A percentile compares a stretch with the other conserved stretches of the same genome.
Conservation (phyloP, 805 yeast species). For the Yarrowia sp. region DNA sequence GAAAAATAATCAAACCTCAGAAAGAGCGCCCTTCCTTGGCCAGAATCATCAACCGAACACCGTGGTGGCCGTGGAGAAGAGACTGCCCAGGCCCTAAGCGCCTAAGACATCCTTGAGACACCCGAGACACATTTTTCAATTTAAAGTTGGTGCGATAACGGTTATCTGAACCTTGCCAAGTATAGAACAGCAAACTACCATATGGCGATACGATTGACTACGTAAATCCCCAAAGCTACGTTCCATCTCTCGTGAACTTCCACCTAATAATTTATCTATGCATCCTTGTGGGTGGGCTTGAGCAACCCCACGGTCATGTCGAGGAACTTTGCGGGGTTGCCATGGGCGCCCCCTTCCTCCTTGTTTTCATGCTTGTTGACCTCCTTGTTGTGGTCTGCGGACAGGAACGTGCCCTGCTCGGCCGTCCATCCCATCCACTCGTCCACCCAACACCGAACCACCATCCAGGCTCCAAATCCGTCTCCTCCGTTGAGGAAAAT, state of each 20-base stretch:
- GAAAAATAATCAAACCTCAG: background rate
- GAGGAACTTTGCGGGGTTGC: constrained; percentile 34
- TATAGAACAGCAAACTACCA: constrained; percentile 31
- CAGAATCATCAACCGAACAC: background rate
- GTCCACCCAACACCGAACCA: constrained; percentile 74
- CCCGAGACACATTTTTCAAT: constrained; percentile 16
- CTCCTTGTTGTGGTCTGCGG: constrained; percentile 35
- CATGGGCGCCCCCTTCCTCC: constrained; percentile 4
- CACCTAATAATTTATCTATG: constrained; percentile 37
- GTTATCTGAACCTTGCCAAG: constrained; percentile 37
- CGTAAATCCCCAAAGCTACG: background rate
- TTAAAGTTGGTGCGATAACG: constrained; percentile 17
- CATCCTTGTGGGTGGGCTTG: constrained; percentile 34
- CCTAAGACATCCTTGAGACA: background rate
- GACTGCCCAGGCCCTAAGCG: background rate
- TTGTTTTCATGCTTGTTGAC: constrained; percentile 19
- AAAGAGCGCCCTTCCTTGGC: background rate
- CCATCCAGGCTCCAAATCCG: constrained; percentile 79
- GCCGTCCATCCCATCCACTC: constrained; percentile 74
- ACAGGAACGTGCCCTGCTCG: constrained; percentile 54
- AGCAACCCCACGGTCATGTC: constrained; percentile 34
- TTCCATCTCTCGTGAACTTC: background rate
- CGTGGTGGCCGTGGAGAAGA: too few relatives aligned
- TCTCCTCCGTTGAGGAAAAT: constrained; percentile 64
- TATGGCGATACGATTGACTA: background rate